A percentile compares a stretch with the other conserved stretches of the same genome.
Conservation (phyloP, 2,329 filamentous ascomycete species). For the Ophiostoma ulmi region DNA sequence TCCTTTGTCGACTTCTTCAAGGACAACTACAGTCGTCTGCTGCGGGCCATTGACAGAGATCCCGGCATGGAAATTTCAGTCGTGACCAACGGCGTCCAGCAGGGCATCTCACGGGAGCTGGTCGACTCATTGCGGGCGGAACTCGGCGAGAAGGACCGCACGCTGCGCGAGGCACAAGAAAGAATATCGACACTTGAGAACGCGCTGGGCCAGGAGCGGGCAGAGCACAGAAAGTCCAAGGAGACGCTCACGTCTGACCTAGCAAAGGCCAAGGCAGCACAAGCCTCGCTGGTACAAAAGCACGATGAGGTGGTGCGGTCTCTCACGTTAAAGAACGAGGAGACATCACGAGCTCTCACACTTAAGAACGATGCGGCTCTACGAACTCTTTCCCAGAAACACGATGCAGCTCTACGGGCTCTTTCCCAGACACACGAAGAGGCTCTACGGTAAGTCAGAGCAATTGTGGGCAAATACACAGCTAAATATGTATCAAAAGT, state of each 20-base stretch:
- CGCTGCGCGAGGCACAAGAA: slow-evolving; percentile 45
- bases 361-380: not conserved
- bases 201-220: slow-evolving; percentile 66
- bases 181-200: slow-evolving; percentile 45
- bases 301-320: slow-evolving; percentile 49
- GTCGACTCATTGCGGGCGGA: slow-evolving; percentile 79
- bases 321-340: not conserved
- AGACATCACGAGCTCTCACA: slow-evolving; percentile 42
- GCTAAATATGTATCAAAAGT: too few species aligned
- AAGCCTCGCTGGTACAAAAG: slow-evolving; percentile 47
- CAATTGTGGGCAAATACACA: too few species aligned
- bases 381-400: slow-evolving; percentile 46
- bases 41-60: slow-evolving; percentile 82
- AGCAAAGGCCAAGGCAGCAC: slow-evolving; percentile 36
- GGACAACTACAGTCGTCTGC: slow-evolving; percentile 84
- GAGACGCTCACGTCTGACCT: slow-evolving; percentile 53
- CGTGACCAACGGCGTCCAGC: slow-evolving; percentile 71
- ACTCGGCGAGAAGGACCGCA: slow-evolving; percentile 63
- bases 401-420: slow-evolving; percentile 56
- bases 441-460: slow-evolving; percentile 42
- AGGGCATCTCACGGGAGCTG: slow-evolving; percentile 87
- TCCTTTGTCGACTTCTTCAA: slow-evolving; percentile 92
- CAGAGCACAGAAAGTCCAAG: slow-evolving; percentile 63
- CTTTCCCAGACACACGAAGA: not conserved
- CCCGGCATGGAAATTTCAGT: slow-evolving; percentile 82